Evolutionary conservation across 2,329 filamentous ascomycete species (phyloP).

Genomic region (Blastomyces gilchristii): DNA sequence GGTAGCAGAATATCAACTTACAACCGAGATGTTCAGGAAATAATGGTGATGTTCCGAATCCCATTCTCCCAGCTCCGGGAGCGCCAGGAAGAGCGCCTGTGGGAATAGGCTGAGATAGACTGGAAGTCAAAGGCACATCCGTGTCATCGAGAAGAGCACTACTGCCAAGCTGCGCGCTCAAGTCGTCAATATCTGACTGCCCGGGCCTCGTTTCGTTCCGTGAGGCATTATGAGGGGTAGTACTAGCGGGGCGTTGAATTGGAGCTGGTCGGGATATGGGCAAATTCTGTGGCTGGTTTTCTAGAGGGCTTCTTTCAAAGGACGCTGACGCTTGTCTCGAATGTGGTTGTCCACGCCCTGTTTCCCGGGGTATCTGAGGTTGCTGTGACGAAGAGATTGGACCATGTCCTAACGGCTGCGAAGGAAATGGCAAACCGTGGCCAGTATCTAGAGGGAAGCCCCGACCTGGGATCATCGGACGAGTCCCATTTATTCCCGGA

Average conservation of each 20-base stretch:
- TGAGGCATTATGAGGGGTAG: conserved; percentile 43
- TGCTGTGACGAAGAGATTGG: conserved; percentile 25
- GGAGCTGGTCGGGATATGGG: conserved; percentile 75
- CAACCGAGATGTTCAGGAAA: conserved; percentile 36
- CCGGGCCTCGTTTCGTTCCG: conserved; percentile 32
- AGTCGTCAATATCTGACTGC: conserved; percentile 55
- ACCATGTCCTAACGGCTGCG: conserved; percentile 35
- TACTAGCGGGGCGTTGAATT: conserved; percentile 77
- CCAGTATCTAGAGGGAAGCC: conserved; percentile 43
- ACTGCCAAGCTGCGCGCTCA: conserved; percentile 75
- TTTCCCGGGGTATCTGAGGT: conserved; percentile 22
- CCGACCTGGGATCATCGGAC: conserved; percentile 49
- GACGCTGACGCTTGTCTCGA: conserved; percentile 65
- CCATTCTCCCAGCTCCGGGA: conserved; percentile 32
- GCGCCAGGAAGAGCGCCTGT: conserved; percentile 38
- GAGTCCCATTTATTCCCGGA: conserved; percentile 52
- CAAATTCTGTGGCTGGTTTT: conserved; percentile 51
- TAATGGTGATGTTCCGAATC: conserved; percentile 33
- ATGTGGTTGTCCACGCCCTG: conserved; percentile 47
- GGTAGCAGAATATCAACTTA: conserved; percentile 20
- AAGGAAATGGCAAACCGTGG: conserved; percentile 32
- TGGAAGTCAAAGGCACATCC: conserved; percentile 54
- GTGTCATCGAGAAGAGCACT: conserved; percentile 71
- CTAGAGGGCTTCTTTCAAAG: conserved; percentile 48
- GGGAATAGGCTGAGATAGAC: conserved; percentile 34